Conservation (phyloP, 768 basidiomycete genomes). For the Mycena leptocephala region DNA sequence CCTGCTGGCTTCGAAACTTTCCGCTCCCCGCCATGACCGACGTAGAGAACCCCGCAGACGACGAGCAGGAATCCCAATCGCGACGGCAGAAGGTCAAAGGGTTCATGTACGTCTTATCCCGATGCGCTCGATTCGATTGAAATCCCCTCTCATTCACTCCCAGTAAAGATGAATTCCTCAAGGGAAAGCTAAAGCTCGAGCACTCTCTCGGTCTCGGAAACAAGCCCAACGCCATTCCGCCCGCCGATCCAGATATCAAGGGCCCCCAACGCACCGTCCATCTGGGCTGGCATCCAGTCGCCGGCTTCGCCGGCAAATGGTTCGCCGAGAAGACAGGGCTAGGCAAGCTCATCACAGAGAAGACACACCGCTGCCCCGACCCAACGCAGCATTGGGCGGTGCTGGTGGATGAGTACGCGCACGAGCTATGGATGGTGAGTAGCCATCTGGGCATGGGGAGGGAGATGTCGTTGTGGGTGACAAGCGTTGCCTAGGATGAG, state of each 20-base stretch:
- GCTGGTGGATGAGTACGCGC: conserved; percentile 25
- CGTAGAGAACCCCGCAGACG: background rate
- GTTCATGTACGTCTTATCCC: background rate
- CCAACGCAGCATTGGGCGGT: conserved; percentile 34
- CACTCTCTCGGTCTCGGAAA: conserved; percentile 26
- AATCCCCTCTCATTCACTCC: background rate
- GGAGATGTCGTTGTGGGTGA: background rate
- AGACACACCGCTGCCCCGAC: conserved; percentile 21
- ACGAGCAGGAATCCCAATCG: background rate
- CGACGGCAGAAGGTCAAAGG: conserved; percentile 4
- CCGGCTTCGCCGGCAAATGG: conserved; percentile 32
- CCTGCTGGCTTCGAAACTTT: too few species aligned
- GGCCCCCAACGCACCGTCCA: conserved; percentile 15
- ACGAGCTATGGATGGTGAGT: conserved; percentile 33
- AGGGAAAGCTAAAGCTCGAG: conserved; percentile 26
- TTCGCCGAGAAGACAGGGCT: conserved; percentile 34
- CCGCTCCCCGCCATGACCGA: background rate
- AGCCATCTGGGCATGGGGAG: background rate
- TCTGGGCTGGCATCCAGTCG: conserved; percentile 32
- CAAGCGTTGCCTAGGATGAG: conserved; percentile 2
- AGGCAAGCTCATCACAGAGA: conserved; percentile 20
- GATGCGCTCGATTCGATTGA: background rate
- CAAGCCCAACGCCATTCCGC: conserved; percentile 23
- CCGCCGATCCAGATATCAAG: conserved; percentile 6
- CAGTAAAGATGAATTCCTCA: conserved; percentile 19